phyloP scores from a whole-genome alignment of 78 protist species.

The Tieghemostelium lacteum region DNA sequence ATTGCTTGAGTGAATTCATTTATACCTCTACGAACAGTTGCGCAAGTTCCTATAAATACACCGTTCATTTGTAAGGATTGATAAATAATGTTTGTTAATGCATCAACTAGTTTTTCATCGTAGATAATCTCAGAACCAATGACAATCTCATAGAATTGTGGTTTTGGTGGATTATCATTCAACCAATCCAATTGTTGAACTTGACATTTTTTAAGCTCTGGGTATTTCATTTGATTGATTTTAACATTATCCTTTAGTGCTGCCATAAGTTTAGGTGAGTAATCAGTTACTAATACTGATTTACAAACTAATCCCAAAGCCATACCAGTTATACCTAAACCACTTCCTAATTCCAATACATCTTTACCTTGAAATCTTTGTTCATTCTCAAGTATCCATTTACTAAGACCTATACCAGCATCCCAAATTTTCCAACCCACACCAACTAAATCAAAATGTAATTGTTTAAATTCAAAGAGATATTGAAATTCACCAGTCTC shows the following conservation, averaged over 20 bases:
- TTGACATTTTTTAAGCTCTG: conserved; percentile 2
- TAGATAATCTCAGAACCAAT: conserved; percentile 58
- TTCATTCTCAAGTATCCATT: conserved; percentile 47
- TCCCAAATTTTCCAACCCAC: conserved; percentile 73
- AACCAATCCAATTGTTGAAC: conserved; percentile 47
- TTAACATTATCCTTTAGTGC: conserved; percentile 45
- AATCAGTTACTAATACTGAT: conserved; percentile 56
- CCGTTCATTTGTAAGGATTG: conserved; percentile 27
- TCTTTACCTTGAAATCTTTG: conserved; percentile 25
- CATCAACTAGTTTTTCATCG: conserved; percentile 54
- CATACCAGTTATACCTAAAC: conserved; percentile 47
- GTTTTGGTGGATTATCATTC: conserved; percentile 42
- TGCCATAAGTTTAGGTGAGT: conserved; percentile 40
- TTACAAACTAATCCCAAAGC: conserved; percentile 44
- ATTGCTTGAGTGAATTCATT: conserved; percentile 41
- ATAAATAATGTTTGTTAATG: conserved; percentile 22
- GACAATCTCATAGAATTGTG: conserved; percentile 29
- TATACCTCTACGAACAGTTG: conserved; percentile 41
- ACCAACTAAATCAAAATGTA: conserved; percentile 19
- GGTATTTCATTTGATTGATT: neutral
- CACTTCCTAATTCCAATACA: conserved; percentile 49
- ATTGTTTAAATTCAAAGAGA: conserved; percentile 17
- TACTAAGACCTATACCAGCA: conserved; percentile 41
- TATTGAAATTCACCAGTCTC: conserved; percentile 43
- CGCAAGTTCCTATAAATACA: conserved; percentile 20